Evolutionary conservation across 768 basidiomycete species (phyloP).

Genomic region (Pulveroboletus sp.): DNA sequence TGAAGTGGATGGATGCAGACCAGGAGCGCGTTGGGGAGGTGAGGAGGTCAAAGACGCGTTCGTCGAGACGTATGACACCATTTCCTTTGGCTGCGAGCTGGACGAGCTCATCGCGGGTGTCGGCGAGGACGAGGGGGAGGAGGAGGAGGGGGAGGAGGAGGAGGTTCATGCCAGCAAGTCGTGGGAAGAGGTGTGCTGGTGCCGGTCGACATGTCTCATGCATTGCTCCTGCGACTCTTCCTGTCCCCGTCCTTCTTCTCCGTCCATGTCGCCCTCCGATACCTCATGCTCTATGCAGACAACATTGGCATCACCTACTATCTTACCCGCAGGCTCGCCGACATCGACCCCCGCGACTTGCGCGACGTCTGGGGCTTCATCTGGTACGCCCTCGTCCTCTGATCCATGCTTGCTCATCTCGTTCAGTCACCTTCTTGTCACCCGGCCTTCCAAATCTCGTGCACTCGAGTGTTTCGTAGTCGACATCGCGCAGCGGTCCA

Average conservation of each 20-base stretch:
- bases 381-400: constrained; percentile 48
- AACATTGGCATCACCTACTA: constrained; percentile 93
- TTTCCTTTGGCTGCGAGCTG: constrained; percentile 67
- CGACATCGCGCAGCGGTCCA: constrained; percentile 83
- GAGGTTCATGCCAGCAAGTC: constrained; percentile 14
- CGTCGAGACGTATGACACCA: constrained; percentile 81
- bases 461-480: constrained; percentile 95
- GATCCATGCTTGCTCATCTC: constrained; percentile 13
- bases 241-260: constrained; percentile 91
- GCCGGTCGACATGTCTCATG: constrained; percentile 60
- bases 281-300: constrained; percentile 77
- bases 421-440: constrained; percentile 87
- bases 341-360: constrained; percentile 66
- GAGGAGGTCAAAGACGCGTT: constrained; percentile 73
- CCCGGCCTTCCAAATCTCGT: constrained; percentile 85
- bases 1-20: constrained; percentile 85
- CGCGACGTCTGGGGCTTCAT: constrained; percentile 89
- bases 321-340: constrained; percentile 69
- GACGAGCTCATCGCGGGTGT: constrained; percentile 55
- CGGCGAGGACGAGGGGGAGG: constrained; percentile 27
- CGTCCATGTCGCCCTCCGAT: constrained; percentile 89
- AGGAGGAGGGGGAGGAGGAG: constrained; percentile 32
- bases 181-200: constrained; percentile 15
- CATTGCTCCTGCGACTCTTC: constrained; percentile 85
- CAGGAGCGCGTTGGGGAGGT: constrained; percentile 76